A percentile compares a stretch with the other conserved stretches of the same genome.
Evolutionary conservation across 192 early-diverging fungal genomes (phyloP).

Genomic region (Coemansia sp.): DNA sequence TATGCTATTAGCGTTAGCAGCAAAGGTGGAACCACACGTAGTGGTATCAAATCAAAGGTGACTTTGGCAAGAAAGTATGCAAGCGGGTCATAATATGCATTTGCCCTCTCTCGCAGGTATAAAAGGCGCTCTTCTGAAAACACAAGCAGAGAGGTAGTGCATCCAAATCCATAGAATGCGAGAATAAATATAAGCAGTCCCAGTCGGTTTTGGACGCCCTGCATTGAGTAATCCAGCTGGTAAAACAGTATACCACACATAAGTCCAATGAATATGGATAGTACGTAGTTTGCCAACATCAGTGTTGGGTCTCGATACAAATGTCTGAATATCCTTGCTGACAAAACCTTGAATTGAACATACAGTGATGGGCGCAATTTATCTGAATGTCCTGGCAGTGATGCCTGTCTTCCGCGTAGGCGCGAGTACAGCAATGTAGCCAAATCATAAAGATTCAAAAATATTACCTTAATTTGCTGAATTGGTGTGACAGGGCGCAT

Average conservation of each 20-base stretch:
- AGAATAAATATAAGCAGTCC: constrained; percentile 53
- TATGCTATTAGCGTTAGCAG: constrained; percentile 82
- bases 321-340: constrained; percentile 52
- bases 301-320: constrained; percentile 41
- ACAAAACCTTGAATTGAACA: constrained; percentile 49
- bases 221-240: constrained; percentile 46
- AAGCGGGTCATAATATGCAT: constrained; percentile 62
- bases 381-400: constrained; percentile 5
- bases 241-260: constrained; percentile 60
- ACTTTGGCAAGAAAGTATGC: constrained; percentile 67
- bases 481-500: constrained; percentile 40
- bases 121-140: constrained; percentile 53
- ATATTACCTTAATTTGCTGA: constrained; percentile 39
- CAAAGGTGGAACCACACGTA: constrained; percentile 79
- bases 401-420: constrained; percentile 2
- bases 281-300: constrained; percentile 45
- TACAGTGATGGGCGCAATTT: constrained; percentile 48
- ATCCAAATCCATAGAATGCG: constrained; percentile 58
- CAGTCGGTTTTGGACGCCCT: constrained; percentile 54
- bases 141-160: constrained; percentile 55
- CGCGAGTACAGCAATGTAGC: constrained; percentile 9
- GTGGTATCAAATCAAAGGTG: constrained; percentile 62
- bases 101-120: constrained; percentile 62
- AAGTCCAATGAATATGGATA: constrained; percentile 44
- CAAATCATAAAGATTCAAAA: constrained; percentile 42